Percentiles rank a stretch among this genome's conserved stretches.
These are phyloP conservation scores for Sporobolomyces pararoseus DNA, from an alignment of 768 basidiomycete genomes.

Conservation along the genomic window DNA sequence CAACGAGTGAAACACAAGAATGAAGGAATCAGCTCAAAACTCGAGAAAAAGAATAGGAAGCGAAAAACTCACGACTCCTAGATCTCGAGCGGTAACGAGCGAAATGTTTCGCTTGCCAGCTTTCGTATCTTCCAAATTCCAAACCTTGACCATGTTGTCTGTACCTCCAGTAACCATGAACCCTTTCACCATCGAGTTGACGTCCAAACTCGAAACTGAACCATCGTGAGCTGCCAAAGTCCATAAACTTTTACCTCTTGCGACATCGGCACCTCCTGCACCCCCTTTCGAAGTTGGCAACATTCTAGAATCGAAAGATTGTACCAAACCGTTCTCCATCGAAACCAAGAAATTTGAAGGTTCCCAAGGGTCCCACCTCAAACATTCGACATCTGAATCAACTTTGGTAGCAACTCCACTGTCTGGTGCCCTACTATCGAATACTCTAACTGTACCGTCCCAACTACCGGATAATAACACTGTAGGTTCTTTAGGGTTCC, in stretches of 20 bases:
- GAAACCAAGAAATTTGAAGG: slow-evolving; percentile 64
- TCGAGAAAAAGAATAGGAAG: neutral
- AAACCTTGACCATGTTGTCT: slow-evolving; percentile 86
- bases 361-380: slow-evolving; percentile 96
- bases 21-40: neutral
- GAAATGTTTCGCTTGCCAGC: slow-evolving; percentile 70
- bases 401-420: slow-evolving; percentile 68
- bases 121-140: slow-evolving; percentile 69
- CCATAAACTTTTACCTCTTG: slow-evolving; percentile 60
- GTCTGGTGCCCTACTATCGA: slow-evolving; percentile 80
- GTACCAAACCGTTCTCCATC: slow-evolving; percentile 86
- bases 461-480: slow-evolving; percentile 90
- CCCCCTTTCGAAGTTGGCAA: slow-evolving; percentile 17
- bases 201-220: slow-evolving; percentile 78
- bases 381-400: slow-evolving; percentile 86
- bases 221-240: slow-evolving; percentile 92
- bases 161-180: slow-evolving; percentile 90
- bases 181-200: slow-evolving; percentile 83
- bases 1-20: no score
- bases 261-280: slow-evolving; percentile 52
- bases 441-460: slow-evolving; percentile 89
- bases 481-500: slow-evolving; percentile 84
- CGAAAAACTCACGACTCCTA: slow-evolving; percentile 68
- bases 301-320: slow-evolving; percentile 82
- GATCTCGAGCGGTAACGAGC: slow-evolving; percentile 77